Evolutionary conservation across 1,284 basidiomycete species (phyloP), one percentile per base, ranked within the genome.

Genomic region (Leccinum solheimii): DNA sequence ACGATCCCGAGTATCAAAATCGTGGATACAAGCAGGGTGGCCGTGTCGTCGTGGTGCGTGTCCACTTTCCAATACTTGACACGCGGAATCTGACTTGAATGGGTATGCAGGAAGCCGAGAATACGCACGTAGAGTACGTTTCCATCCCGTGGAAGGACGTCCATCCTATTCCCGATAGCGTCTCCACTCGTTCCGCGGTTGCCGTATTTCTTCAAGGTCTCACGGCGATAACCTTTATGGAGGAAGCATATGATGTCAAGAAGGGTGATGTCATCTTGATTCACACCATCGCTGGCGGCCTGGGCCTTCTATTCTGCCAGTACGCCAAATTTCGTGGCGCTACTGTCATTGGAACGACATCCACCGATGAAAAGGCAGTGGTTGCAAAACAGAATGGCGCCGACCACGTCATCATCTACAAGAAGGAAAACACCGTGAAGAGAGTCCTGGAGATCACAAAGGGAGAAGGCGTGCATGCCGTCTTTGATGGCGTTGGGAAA

Each of bases 401-500:
- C 0, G 86, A 93, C 71, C 87, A 96, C 72, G 91, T 97, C 50
- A 89, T 98, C 63, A 74, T 95, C 56, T 95, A 97, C 74, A 84
- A 84, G 50, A 78, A 81, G 53, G 88, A 92, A 65, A 81, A 91
- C 67, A 88, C 88, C 0, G 86, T 90, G 16, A 70, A 85, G 60
- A 82, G 87, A 62, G 89, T 93, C n/a, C 70, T 91, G 58, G 87
- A 90, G 68, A 79, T 97, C 59, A 96, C 95, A 0, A 84, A 85
- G 57, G 92, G 91, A 2, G 83, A 90, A 68, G 96, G 96, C 23
- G 91, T 95, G 8, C 83, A 95, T 68, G 95, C 85, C 10, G 83
- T 96, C 40, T 97, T 91, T 71, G 96, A 99, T 74, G 95, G 96
- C 50, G 94, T 99, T 26, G 97, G 97, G 9, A 95, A 91, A 77